A percentile compares a stretch with the other conserved stretches of the same genome.
These are phyloP conservation scores for Juncus effusus DNA, from an alignment of 176 grass and related monocot species.

Conservation along the genomic window DNA sequence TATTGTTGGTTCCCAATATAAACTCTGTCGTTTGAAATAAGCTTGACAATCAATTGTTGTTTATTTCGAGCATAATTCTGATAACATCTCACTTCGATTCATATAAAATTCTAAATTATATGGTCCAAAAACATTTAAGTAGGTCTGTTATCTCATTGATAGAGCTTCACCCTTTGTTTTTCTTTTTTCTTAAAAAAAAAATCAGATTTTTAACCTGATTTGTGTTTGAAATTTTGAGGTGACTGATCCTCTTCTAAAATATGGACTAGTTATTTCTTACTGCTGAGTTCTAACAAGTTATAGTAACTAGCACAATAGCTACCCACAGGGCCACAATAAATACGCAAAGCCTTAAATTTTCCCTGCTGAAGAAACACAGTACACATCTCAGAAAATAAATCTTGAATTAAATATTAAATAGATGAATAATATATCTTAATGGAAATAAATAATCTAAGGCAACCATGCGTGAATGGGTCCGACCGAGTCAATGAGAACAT, in stretches of 20 bases:
- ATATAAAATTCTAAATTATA: not conserved
- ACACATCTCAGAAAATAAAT: constrained; percentile 16
- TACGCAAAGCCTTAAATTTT: not conserved
- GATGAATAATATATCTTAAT: not conserved
- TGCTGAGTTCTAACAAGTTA: too few relatives aligned
- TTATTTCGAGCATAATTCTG: not conserved
- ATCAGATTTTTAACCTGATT: too few relatives aligned
- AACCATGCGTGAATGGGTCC: not conserved
- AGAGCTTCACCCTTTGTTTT: too few relatives aligned
- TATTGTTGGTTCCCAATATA: not conserved
- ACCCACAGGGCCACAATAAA: constrained; percentile 3
- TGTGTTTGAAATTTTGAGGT: too few relatives aligned
- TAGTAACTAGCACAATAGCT: too few relatives aligned
- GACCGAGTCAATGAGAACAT: too few relatives aligned
- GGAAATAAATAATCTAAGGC: not conserved
- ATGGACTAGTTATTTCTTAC: too few relatives aligned
- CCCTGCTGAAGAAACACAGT: constrained; percentile 17
- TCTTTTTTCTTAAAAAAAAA: too few relatives aligned
- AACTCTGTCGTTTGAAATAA: not conserved
- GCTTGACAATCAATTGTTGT: not conserved
- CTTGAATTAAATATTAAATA: not conserved
- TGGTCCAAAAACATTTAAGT: not conserved
- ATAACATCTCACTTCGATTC: not conserved
- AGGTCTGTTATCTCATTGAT: too few relatives aligned
- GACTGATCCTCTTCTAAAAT: too few relatives aligned